These are phyloP conservation scores for Persicaria maculosa DNA, from an alignment of 148 eudicot species.

Conservation along the genomic window DNA sequence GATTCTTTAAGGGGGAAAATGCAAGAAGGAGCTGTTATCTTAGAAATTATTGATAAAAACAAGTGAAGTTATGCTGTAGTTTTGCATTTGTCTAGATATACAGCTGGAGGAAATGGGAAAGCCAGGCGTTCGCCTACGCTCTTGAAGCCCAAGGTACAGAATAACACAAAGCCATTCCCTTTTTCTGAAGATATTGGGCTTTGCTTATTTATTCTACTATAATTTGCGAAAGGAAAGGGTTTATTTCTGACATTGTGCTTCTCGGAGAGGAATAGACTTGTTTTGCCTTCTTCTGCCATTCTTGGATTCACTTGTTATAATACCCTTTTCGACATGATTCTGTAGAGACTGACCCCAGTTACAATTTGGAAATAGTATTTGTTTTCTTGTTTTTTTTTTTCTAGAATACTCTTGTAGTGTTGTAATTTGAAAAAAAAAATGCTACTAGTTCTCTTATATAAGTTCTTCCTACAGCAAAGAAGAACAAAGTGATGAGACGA, in stretches of 20 bases:
- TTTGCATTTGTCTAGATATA: slow-evolving; percentile 47
- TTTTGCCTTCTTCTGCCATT: not conserved
- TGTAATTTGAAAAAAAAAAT: too few relatives aligned
- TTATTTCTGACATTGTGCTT: not conserved
- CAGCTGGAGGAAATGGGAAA: slow-evolving; percentile 99
- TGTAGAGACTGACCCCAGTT: not conserved
- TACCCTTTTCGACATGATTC: not conserved
- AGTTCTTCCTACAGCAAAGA: slow-evolving; percentile 35
- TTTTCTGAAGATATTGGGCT: not conserved
- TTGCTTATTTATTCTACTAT: not conserved
- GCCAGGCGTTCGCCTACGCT: slow-evolving; percentile 46
- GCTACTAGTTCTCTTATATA: not conserved
- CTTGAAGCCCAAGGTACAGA: slow-evolving; percentile 27
- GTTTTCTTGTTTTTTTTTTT: not conserved
- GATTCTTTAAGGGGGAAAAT: not conserved
- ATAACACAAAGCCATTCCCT: not conserved
- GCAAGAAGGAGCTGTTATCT: not conserved
- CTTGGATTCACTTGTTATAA: not conserved
- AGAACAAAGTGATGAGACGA: slow-evolving; percentile 78
- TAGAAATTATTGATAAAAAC: not conserved
- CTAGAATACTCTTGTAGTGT: too few relatives aligned
- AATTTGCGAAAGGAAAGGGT: not conserved
- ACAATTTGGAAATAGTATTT: not conserved
- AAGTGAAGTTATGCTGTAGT: not conserved
- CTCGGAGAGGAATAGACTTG: not conserved